Percentiles rank a stretch among this genome's conserved stretches.
These are phyloP conservation scores for Citrus cavaleriei DNA, from an alignment of 345 rosid species.

Conservation along the genomic window DNA sequence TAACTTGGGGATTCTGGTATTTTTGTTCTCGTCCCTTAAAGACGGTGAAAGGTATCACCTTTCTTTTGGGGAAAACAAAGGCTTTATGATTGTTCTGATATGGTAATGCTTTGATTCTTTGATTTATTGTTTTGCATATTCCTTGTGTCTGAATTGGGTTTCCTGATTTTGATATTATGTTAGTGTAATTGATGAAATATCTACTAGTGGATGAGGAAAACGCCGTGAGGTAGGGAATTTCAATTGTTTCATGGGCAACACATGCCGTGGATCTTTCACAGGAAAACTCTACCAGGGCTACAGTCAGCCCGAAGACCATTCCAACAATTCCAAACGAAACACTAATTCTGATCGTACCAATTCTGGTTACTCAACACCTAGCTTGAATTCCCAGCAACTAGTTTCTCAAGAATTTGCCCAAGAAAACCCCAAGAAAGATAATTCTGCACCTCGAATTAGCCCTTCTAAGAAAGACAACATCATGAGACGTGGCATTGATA, in stretches of 20 bases:
- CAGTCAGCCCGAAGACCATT: constrained; percentile 62
- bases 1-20: not conserved
- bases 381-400: constrained; percentile 34
- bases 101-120: constrained; percentile 3
- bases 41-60: constrained; percentile 3
- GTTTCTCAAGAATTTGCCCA: constrained; percentile 31
- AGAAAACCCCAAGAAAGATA: constrained; percentile 33
- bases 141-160: constrained; percentile 5
- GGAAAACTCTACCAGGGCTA: constrained; percentile 72
- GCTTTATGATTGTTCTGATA: constrained; percentile 1
- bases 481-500: constrained; percentile 73
- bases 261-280: constrained; percentile 94
- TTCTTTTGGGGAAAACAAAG: not conserved
- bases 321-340: constrained; percentile 37
- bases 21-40: not conserved
- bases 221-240: constrained; percentile 23
- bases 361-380: constrained; percentile 43
- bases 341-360: constrained; percentile 35
- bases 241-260: constrained; percentile 94
- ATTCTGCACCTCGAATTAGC: constrained; percentile 27
- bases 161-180: constrained; percentile 1
- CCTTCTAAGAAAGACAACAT: constrained; percentile 47
- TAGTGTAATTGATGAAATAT: constrained; percentile 17
- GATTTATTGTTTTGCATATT: constrained; percentile 10
- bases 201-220: constrained; percentile 26